These are phyloP conservation scores for Trichoderma asperellum DNA, from an alignment of 2,329 filamentous ascomycete genomes.

Conservation along the genomic window DNA sequence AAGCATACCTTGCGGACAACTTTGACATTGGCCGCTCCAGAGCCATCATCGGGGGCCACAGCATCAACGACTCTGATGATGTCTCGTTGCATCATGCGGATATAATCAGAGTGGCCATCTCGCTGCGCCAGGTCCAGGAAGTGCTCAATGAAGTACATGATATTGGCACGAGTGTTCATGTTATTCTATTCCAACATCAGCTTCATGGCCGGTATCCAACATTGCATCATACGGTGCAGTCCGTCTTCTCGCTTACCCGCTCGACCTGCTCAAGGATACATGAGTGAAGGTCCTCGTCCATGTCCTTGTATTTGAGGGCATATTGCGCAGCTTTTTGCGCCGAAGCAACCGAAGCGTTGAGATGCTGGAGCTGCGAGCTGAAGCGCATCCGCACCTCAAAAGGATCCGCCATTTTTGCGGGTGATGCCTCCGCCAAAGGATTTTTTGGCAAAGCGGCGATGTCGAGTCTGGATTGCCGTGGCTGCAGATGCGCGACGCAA, in stretches of 20 bases:
- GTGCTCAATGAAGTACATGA: slow-evolving; percentile 98
- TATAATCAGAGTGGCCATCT: slow-evolving; percentile 77
- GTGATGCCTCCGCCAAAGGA: not conserved
- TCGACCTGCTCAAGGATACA: slow-evolving; percentile 97
- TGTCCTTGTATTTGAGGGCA: slow-evolving; percentile 89
- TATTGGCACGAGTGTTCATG: slow-evolving; percentile 97
- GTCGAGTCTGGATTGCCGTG: slow-evolving; percentile 15
- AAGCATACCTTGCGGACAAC: slow-evolving; percentile 76
- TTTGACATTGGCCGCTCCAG: slow-evolving; percentile 90
- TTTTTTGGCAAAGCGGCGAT: not conserved
- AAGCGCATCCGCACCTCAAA: slow-evolving; percentile 99
- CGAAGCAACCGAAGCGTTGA: slow-evolving; percentile 87
- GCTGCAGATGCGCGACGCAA: slow-evolving; percentile 10
- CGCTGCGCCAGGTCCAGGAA: slow-evolving; percentile 84
- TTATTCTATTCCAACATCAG: slow-evolving; percentile 63
- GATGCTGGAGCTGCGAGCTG: slow-evolving; percentile 83
- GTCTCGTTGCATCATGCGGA: slow-evolving; percentile 93
- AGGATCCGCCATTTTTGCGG: slow-evolving; percentile 67
- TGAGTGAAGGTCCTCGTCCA: slow-evolving; percentile 95
- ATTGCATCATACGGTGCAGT: not conserved
- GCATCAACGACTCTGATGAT: slow-evolving; percentile 90
- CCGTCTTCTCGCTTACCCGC: slow-evolving; percentile 52
- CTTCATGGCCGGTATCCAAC: not conserved
- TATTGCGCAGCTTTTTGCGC: slow-evolving; percentile 93
- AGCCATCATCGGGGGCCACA: slow-evolving; percentile 83